Conservation (phyloP, 2,329 filamentous ascomycete genomes). For the Arachnopeziza araneosa region DNA sequence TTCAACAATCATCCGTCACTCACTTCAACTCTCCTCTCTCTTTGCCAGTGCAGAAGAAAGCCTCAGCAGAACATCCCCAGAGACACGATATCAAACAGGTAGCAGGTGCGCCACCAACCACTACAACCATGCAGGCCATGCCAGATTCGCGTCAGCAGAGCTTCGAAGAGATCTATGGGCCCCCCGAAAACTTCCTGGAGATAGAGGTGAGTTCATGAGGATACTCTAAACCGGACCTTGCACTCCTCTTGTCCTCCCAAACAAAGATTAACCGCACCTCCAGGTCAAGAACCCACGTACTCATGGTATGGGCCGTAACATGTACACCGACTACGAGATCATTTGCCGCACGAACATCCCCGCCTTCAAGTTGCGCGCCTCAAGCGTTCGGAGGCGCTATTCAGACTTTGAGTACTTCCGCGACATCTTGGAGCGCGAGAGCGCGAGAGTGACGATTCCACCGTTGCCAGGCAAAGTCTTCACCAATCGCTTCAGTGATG, state of each 20-base stretch:
- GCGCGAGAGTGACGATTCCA: slow-evolving; percentile 88
- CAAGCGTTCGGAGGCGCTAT: slow-evolving; percentile 85
- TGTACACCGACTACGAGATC: slow-evolving; percentile 99
- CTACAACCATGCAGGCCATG: slow-evolving; percentile 52
- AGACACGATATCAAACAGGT: background rate
- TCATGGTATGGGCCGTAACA: slow-evolving; percentile 86
- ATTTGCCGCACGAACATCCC: slow-evolving; percentile 97
- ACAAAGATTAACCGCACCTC: slow-evolving; percentile 1
- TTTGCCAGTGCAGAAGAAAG: background rate
- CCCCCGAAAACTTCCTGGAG: slow-evolving; percentile 97
- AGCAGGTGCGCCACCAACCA: slow-evolving; percentile 11
- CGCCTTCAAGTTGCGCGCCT: slow-evolving; percentile 91
- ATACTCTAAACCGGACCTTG: background rate
- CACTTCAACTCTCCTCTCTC: background rate
- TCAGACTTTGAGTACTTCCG: slow-evolving; percentile 98
- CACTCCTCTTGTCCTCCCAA: background rate
- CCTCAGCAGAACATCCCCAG: background rate
- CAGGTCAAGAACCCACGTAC: slow-evolving; percentile 92
- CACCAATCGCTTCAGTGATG: slow-evolving; percentile 95
- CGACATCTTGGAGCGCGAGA: slow-evolving; percentile 94
- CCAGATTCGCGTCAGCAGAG: slow-evolving; percentile 79
- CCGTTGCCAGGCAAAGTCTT: slow-evolving; percentile 96
- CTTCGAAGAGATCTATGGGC: slow-evolving; percentile 98
- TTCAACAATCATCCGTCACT: background rate
- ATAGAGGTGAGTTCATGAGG: slow-evolving; percentile 70